phyloP scores from a whole-genome alignment of 1,139 yeast genomes.

The Protomyces pachydermus region DNA sequence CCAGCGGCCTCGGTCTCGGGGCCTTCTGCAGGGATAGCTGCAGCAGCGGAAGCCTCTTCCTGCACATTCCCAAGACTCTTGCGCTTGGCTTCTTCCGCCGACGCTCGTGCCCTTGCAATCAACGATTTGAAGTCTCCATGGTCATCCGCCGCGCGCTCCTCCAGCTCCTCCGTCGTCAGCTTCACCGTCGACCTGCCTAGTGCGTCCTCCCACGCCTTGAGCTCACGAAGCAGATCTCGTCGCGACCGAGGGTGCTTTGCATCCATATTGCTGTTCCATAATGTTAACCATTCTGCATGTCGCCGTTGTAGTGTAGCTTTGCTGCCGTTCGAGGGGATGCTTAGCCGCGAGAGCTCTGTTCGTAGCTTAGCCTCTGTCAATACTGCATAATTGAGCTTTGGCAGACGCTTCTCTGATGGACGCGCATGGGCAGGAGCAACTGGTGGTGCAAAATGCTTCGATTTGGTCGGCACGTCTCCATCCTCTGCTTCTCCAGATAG shows the following conservation, averaged over 20 bases:
- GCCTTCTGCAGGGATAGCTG: background rate
- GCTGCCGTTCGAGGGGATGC: constrained; percentile 60
- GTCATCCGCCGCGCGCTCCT: constrained; percentile 34
- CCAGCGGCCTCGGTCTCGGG: background rate
- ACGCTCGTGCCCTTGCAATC: background rate
- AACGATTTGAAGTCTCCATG: constrained; percentile 4
- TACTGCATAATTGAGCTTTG: constrained; percentile 59
- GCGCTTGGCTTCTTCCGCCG: background rate
- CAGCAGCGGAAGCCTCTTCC: background rate
- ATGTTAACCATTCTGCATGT: constrained; percentile 69
- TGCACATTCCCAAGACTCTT: background rate
- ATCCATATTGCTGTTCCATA: constrained; percentile 81
- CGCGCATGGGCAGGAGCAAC: background rate
- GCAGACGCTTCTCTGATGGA: constrained; percentile 39
- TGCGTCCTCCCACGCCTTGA: constrained; percentile 66
- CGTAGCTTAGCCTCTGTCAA: constrained; percentile 59
- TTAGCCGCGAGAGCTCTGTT: constrained; percentile 52
- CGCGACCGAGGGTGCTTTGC: constrained; percentile 62
- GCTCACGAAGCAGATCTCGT: constrained; percentile 50
- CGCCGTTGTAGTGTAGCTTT: constrained; percentile 62
- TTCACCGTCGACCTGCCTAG: background rate
- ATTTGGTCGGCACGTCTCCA: background rate
- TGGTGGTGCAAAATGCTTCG: background rate
- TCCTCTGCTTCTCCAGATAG: background rate
- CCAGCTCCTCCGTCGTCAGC: constrained; percentile 31